Evolutionary conservation across 768 basidiomycete species (phyloP), one percentile per base, ranked within the genome.

Genomic region (Hygrophorus pudorinus): DNA sequence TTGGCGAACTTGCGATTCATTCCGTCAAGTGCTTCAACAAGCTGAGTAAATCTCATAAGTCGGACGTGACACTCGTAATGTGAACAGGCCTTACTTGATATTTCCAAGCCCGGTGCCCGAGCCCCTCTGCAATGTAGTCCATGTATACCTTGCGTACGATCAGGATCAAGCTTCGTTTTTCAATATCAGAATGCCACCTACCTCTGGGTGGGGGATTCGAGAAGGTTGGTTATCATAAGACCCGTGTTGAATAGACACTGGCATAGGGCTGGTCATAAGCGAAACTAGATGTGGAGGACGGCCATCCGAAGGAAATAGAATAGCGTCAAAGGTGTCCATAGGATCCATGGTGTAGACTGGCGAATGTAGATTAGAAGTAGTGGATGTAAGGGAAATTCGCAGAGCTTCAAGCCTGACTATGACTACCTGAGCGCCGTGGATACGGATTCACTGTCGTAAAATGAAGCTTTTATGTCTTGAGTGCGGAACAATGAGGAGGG

Each of bases 1-100:
- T 80, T 74, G 18, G 76, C 66, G 57, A 89, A 87, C 40, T 79
- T 85, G 47, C 76, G 75, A 54, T 75, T 81, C 85, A 89, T 87
- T 53, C 80, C 78, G 48, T 88, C 83, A 17, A 88, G 72, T 16
- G 79, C 74, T 50, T 86, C 82, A 37, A 86, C 71, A 42, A 81
- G 67, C 85, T 88, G 46, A 8, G 39, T 38, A 44, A 54, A 31
- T 51, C 51, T 37, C 20, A 41, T 50, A 48, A 47, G 49, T 48
- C 44, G 48, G 46, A 38, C 34, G 49, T 36, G 29, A 42, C 40
- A 34, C 49, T 48, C 31, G 28, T 33, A 24, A 48, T 27, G 17
- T 14, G 10, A 45, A 41, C 16, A 48, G 21, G n/a, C 20, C 68
- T 53, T 50, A 85, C 85, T 64, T 81, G 76, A 59, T 76, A 84